phyloP scores from a whole-genome alignment of 2,329 filamentous ascomycete species.

The Alternaria panax region DNA sequence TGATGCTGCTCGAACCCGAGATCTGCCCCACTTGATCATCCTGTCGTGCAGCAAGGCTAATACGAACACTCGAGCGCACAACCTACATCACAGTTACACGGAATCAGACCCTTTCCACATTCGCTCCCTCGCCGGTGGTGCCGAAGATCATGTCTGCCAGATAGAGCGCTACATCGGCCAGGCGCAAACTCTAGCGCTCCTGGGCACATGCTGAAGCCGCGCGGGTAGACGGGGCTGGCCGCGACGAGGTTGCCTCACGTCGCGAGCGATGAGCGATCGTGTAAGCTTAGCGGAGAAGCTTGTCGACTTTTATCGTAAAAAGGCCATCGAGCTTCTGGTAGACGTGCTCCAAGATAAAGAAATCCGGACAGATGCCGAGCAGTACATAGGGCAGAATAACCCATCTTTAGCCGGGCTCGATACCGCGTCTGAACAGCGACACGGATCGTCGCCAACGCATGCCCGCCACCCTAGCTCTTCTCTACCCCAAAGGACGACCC shows the following conservation, averaged over 20 bases:
- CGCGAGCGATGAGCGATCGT: neutral
- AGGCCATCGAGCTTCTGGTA: neutral
- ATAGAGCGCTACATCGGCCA: neutral
- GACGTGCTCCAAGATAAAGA: neutral
- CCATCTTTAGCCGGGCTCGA: neutral
- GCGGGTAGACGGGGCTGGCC: neutral
- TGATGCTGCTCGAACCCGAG: neutral
- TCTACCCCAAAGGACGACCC: neutral
- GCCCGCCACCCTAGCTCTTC: neutral
- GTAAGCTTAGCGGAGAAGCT: neutral
- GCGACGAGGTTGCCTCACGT: neutral
- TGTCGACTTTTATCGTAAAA: neutral
- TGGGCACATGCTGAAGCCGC: neutral
- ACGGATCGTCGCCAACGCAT: neutral
- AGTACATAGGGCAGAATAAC: neutral
- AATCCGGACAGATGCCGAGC: neutral
- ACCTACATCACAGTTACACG: neutral
- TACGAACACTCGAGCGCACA: neutral
- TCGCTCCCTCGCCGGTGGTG: neutral
- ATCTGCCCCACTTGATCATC: neutral
- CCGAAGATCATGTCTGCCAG: neutral
- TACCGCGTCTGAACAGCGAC: neutral
- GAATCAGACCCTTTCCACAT: fast-evolving
- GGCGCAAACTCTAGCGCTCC: neutral
- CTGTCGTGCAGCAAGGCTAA: neutral